These are phyloP conservation scores for Nymphaea colorata DNA, from an alignment of 164 flowering plant species.

Conservation along the genomic window DNA sequence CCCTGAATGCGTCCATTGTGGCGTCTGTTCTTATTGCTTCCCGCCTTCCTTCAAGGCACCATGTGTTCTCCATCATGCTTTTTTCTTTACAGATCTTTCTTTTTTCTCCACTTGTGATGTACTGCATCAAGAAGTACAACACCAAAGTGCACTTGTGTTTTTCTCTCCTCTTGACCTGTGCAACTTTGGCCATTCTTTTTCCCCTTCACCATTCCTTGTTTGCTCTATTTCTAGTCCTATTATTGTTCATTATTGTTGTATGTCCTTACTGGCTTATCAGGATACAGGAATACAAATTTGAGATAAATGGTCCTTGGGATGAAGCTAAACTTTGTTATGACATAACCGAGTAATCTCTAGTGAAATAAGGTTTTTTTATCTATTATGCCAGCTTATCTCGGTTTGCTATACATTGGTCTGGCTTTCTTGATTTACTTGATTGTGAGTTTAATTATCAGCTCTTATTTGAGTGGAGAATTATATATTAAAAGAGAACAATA, in stretches of 20 bases:
- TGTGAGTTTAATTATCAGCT: no score
- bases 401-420: no score
- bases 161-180: constrained; percentile 51
- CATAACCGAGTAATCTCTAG: constrained; percentile 45
- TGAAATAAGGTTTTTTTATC: background rate
- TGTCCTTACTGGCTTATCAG: constrained; percentile 94
- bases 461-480: no score
- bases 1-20: constrained; percentile 80
- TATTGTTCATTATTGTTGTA: constrained; percentile 56
- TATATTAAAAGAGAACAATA: no score
- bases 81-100: constrained; percentile 45
- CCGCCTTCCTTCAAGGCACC: constrained; percentile 80
- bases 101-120: constrained; percentile 76
- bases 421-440: no score
- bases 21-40: constrained; percentile 93
- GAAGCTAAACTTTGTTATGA: constrained; percentile 97
- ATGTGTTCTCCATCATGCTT: constrained; percentile 73
- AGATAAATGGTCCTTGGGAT: constrained; percentile 99
- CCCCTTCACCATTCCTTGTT: constrained; percentile 43
- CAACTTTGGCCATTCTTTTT: constrained; percentile 44
- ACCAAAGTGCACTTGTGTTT: constrained; percentile 49
- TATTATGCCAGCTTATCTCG: no score
- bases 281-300: constrained; percentile 88
- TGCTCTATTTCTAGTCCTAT: constrained; percentile 34
- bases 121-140: constrained; percentile 69